A percentile compares a stretch with the other conserved stretches of the same genome.
Conservation (phyloP, 2,329 filamentous ascomycete species). For the Amylocarpus encephaloides region DNA sequence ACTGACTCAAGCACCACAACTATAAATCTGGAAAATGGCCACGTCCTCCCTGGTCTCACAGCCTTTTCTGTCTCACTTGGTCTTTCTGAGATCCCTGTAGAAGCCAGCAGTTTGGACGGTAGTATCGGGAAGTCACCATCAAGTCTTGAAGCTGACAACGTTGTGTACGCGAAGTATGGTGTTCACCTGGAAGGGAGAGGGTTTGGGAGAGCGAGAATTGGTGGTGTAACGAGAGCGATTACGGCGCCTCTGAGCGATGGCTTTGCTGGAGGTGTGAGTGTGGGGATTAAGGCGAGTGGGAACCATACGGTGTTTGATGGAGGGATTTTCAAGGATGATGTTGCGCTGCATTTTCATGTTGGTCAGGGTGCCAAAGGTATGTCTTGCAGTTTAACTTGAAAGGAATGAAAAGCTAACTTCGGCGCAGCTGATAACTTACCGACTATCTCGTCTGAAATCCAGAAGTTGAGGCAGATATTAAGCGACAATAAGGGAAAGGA, state of each 20-base stretch:
- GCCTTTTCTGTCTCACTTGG: conserved; percentile 43
- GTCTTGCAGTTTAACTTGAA: conserved; percentile 17
- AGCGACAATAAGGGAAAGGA: conserved; percentile 31
- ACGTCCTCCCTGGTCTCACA: conserved; percentile 44
- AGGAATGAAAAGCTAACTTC: conserved; percentile 4
- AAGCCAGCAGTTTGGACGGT: conserved; percentile 43
- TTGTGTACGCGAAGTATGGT: conserved; percentile 37
- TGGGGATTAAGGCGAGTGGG: conserved; percentile 35
- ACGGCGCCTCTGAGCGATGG: conserved; percentile 33
- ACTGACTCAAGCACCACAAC: conserved; percentile 20
- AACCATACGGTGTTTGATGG: conserved; percentile 36
- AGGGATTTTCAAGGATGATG: conserved; percentile 37
- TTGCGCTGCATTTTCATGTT: conserved; percentile 38
- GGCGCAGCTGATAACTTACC: conserved; percentile 21
- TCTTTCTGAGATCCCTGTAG: conserved; percentile 42
- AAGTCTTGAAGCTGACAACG: conserved; percentile 26
- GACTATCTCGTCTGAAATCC: conserved; percentile 29
- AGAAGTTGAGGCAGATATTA: conserved; percentile 34
- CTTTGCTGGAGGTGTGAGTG: conserved; percentile 38
- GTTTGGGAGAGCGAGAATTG: conserved; percentile 38
- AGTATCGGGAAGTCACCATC: conserved; percentile 27
- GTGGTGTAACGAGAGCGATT: conserved; percentile 39
- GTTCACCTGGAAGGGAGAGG: conserved; percentile 36
- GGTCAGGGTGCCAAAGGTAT: conserved; percentile 33
- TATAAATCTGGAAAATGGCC: conserved; percentile 37